Conservation (phyloP, 257 asterid species). For the Gentiana macrophylla region DNA sequence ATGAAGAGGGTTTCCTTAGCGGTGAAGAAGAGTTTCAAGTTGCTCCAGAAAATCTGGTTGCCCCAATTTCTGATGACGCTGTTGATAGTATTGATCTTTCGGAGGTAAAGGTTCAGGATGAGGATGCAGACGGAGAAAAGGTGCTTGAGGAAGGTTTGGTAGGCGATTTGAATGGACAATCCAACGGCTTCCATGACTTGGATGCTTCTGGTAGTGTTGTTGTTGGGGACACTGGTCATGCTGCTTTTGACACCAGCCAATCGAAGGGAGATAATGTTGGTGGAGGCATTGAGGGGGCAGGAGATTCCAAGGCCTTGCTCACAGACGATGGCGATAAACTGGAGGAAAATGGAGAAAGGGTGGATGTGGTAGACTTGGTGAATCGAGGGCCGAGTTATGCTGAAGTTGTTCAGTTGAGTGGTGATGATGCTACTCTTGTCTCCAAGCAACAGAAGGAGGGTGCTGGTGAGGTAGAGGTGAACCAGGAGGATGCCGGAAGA, state of each 20-base stretch:
- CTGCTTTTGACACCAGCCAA: not conserved
- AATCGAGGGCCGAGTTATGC: too few species aligned
- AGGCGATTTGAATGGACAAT: slow-evolving; percentile 11
- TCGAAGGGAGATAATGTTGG: slow-evolving; percentile 8
- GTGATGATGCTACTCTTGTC: too few species aligned
- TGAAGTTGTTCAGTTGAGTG: too few species aligned
- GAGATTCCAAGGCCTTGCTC: not conserved
- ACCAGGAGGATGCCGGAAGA: too few species aligned
- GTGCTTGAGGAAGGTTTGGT: slow-evolving; percentile 19
- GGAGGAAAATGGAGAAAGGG: slow-evolving; percentile 6
- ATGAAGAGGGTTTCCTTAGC: slow-evolving; percentile 45
- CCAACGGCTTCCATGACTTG: slow-evolving; percentile 10
- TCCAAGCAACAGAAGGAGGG: too few species aligned
- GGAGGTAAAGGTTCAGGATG: slow-evolving; percentile 23
- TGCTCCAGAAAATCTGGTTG: slow-evolving; percentile 23
- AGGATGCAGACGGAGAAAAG: slow-evolving; percentile 19
- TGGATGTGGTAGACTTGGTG: slow-evolving; percentile 1
- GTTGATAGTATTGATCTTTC: slow-evolving; percentile 21
- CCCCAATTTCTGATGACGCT: slow-evolving; percentile 14
- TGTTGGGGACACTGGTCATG: slow-evolving; percentile 8
- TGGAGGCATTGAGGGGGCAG: slow-evolving; percentile 13
- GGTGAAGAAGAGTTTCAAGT: slow-evolving; percentile 54
- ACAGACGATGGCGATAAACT: not conserved
- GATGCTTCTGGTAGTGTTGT: not conserved
- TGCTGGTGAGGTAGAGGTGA: too few species aligned